Base-by-base conservation (phyloP, 2,329 filamentous ascomycete genomes). In the Sclerotinia subarctica region DNA sequence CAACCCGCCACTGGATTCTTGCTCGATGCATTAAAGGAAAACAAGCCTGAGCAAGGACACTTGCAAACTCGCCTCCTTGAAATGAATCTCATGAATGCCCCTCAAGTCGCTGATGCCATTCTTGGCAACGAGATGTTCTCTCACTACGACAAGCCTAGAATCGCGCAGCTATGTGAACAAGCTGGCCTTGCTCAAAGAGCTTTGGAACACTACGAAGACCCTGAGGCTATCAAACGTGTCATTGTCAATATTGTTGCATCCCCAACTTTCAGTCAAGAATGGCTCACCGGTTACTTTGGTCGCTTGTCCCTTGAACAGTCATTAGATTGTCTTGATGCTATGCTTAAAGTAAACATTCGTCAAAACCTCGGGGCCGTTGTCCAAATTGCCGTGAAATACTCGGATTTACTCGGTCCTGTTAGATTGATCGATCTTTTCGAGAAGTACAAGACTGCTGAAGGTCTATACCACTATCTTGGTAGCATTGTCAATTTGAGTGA, bases 51-150 rank as follows among this genome's bases (percentile, higher is more conserved):
- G 79, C 94, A 99, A 77, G 94, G 89, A 51, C 89, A 94, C 73
- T 85, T 99, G 51, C 95, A 99, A 81, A 99, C 96, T 29, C 90
- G 95, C 70, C 85, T 99, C 3, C 83, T 99, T 67, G 96, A 99
- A 84, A 98, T 99, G 94, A 99, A 99, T 80, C 82, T 99, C 71
- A 85, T 96, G 80, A 96, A 97, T 74, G 96, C 95, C 1, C 95
- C 95, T 63, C 95, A 98, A 79, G 96, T 99, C 66, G 95, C 96
- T 4, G 96, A 99, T 79, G 95, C 95, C 46, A 99, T 99, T 73
- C 87, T 99, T 52, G 92, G 94, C 73, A 99, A 99, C 76, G 93
- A 98, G 76, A 97, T 99, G 91, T 98, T 99, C 81, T 93, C 93
- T 0, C 88, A 99, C 81, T 99, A 97, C 77, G 95, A 99, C 81